These are phyloP conservation scores for Tetrapyrgos nigripes DNA, from an alignment of 1,284 basidiomycete species.

Conservation along the genomic window DNA sequence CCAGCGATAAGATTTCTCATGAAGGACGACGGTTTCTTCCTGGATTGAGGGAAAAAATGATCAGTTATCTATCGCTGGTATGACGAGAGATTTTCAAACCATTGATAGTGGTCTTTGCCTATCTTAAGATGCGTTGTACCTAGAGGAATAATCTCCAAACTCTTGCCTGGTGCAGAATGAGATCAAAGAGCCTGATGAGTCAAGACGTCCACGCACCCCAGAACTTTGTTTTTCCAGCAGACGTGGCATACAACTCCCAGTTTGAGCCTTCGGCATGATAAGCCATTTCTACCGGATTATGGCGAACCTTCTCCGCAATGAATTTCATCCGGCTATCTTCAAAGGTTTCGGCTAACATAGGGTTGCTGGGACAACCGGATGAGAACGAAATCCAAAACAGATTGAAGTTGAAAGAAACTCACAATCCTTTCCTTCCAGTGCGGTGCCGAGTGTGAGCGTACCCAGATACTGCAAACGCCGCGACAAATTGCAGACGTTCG, in stretches of 20 bases:
- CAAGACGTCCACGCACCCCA: slow-evolving; percentile 73
- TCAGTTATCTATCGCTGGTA: not conserved
- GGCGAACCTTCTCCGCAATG: slow-evolving; percentile 88
- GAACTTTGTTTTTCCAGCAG: slow-evolving; percentile 85
- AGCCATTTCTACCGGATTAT: slow-evolving; percentile 85
- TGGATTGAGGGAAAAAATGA: slow-evolving; percentile 33
- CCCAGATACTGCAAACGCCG: slow-evolving; percentile 85
- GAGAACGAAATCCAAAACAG: slow-evolving; percentile 12
- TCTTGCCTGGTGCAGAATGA: slow-evolving; percentile 65
- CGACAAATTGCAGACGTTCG: slow-evolving; percentile 78
- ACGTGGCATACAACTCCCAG: slow-evolving; percentile 78
- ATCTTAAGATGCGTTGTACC: slow-evolving; percentile 73
- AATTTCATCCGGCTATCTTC: slow-evolving; percentile 84
- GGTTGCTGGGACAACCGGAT: slow-evolving; percentile 61
- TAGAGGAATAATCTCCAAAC: slow-evolving; percentile 82
- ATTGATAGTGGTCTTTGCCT: slow-evolving; percentile 69
- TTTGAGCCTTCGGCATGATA: slow-evolving; percentile 82
- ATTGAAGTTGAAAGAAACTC: slow-evolving; percentile 37
- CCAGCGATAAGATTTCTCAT: slow-evolving; percentile 91
- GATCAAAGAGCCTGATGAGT: slow-evolving; percentile 11
- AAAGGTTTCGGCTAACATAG: slow-evolving; percentile 89
- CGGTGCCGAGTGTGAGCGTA: slow-evolving; percentile 85
- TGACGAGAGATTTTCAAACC: slow-evolving; percentile 44
- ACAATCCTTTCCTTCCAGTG: slow-evolving; percentile 89
- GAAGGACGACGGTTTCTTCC: slow-evolving; percentile 88